Evolutionary conservation across 1,284 basidiomycete genomes (phyloP).

Genomic region (Clitocybe nebularis): DNA sequence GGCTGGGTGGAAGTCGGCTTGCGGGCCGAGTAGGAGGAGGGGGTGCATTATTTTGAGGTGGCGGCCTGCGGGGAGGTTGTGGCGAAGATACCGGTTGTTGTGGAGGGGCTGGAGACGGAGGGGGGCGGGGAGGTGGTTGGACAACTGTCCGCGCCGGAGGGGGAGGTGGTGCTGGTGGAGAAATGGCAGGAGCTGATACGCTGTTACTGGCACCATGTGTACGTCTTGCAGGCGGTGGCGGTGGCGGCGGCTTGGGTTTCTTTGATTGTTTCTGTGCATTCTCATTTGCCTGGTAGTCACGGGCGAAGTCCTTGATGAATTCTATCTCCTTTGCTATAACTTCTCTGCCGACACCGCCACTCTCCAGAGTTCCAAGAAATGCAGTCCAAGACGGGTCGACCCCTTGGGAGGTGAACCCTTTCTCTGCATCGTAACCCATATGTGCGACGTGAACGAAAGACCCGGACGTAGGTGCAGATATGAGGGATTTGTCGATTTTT

Average conservation of each 20-base stretch:
- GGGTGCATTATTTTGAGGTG: conserved; percentile 25
- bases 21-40: conserved; percentile 28
- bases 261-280: conserved; percentile 27
- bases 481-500: conserved; percentile 88
- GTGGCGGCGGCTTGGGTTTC: conserved; percentile 55
- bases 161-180: conserved; percentile 29
- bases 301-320: conserved; percentile 86
- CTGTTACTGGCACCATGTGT: conserved; percentile 29
- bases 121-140: conserved; percentile 22
- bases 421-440: conserved; percentile 89
- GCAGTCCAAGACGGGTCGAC: conserved; percentile 93
- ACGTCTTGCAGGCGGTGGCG: conserved; percentile 37
- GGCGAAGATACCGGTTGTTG: conserved; percentile 26
- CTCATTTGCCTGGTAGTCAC: conserved; percentile 35
- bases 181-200: conserved; percentile 27
- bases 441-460: conserved; percentile 92
- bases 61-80: conserved; percentile 22
- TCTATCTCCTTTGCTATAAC: conserved; percentile 78
- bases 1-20: conserved; percentile 35
- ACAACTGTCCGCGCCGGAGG: conserved; percentile 18
- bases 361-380: conserved; percentile 70
- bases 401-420: conserved; percentile 82
- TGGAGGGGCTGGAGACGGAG: conserved; percentile 23
- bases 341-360: conserved; percentile 74
- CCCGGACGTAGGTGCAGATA: conserved; percentile 75